phyloP scores from a whole-genome alignment of 352 stramenopile genomes.

The Thalassiosira exigua region DNA sequence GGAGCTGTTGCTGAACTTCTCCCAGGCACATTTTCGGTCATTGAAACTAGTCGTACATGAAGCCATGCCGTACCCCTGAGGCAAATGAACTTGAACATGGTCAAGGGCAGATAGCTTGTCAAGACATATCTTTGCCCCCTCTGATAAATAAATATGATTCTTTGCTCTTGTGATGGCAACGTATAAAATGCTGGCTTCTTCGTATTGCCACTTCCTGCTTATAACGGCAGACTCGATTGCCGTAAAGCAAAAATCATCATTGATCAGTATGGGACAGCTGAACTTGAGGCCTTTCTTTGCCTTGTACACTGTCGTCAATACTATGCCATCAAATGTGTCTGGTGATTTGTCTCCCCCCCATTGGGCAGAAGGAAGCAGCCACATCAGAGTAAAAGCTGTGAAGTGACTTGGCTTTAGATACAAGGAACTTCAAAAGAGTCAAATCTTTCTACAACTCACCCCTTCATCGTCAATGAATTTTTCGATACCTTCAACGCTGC shows the following conservation, averaged over 20 bases:
- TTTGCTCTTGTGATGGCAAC: conserved; percentile 49
- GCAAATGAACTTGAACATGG: conserved; percentile 8
- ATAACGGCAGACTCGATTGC: conserved; percentile 9
- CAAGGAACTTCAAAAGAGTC: conserved; percentile 15
- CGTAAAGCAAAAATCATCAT: conserved; percentile 43
- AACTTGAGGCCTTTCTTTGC: conserved; percentile 55
- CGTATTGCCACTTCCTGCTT: background rate
- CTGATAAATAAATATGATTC: conserved; percentile 10
- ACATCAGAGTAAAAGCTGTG: conserved; percentile 21
- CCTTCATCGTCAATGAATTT: conserved; percentile 43
- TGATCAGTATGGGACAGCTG: conserved; percentile 25
- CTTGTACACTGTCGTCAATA: conserved; percentile 42
- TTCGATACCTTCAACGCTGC: conserved; percentile 16
- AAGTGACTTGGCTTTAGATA: conserved; percentile 13
- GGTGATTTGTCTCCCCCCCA: conserved; percentile 18
- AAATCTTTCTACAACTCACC: conserved; percentile 27
- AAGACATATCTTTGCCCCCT: conserved; percentile 14
- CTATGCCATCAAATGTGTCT: conserved; percentile 28
- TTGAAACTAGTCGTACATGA: conserved; percentile 4
- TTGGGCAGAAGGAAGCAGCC: conserved; percentile 11
- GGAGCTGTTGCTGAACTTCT: background rate
- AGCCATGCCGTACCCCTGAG: background rate
- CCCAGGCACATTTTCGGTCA: background rate
- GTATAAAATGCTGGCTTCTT: conserved; percentile 38
- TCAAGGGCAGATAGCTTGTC: conserved; percentile 2